phyloP scores from a whole-genome alignment of 2,329 filamentous ascomycete species.

The Beauveria rudraprayagi region DNA sequence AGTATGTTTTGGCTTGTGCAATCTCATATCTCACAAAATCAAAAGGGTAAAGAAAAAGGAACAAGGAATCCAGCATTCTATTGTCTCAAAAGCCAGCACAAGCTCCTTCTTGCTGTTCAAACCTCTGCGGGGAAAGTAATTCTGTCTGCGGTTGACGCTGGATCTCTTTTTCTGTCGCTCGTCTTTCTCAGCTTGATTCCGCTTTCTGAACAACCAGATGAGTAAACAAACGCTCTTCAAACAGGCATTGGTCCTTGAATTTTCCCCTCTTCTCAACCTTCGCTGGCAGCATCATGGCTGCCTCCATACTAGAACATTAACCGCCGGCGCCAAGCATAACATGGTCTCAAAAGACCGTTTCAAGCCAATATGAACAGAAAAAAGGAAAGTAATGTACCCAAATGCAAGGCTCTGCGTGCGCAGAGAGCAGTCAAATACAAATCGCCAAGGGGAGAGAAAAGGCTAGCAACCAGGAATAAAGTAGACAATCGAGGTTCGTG shows the following conservation, averaged over 20 bases:
- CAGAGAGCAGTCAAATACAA: conserved; percentile 12
- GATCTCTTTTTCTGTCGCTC: background rate
- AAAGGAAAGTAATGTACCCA: conserved; percentile 13
- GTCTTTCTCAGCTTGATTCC: background rate
- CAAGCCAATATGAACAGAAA: conserved; percentile 18
- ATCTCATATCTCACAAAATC: background rate
- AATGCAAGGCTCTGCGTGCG: conserved; percentile 6
- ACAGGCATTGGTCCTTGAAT: background rate
- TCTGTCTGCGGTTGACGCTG: background rate
- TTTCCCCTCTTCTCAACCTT: background rate
- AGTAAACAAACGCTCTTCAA: background rate
- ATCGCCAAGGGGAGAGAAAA: background rate
- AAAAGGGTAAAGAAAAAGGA: background rate
- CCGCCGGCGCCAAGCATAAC: conserved; percentile 10
- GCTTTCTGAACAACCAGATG: background rate
- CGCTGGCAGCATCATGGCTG: conserved; percentile 1
- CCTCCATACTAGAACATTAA: conserved; percentile 8
- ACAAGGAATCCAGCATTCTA: background rate
- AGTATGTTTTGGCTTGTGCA: background rate
- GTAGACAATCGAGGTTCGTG: conserved; percentile 4
- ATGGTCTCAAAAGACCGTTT: conserved; percentile 10
- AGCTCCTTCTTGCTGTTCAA: background rate
- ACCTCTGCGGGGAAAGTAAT: background rate
- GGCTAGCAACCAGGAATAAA: background rate
- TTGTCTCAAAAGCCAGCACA: background rate